Conservation (phyloP, 176 grass and related monocot genomes). For the Panicum miliaceum region DNA sequence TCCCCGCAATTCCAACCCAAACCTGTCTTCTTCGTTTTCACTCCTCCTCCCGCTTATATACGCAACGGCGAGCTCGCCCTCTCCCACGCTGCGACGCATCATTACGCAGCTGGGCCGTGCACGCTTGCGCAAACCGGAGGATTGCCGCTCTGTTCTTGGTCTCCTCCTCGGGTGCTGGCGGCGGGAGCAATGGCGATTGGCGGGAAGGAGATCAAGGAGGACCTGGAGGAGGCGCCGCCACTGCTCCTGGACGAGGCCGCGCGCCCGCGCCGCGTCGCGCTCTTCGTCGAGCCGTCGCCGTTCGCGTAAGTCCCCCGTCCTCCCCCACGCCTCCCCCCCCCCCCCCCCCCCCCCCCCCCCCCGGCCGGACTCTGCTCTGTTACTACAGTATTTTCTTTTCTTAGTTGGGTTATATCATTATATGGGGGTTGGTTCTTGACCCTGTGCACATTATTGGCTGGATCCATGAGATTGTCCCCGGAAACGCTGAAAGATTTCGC, state of each 20-base stretch:
- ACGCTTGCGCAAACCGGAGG: slow-evolving; percentile 19
- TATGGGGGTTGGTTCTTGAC: not conserved
- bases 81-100: slow-evolving; percentile 13
- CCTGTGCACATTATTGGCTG: slow-evolving; percentile 4
- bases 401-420: not conserved
- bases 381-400: not conserved
- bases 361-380: not conserved
- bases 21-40: not conserved
- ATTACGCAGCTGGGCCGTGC: not conserved
- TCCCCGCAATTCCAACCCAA: slow-evolving; percentile 34
- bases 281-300: slow-evolving; percentile 75
- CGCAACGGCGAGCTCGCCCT: slow-evolving; percentile 5
- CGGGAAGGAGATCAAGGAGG: slow-evolving; percentile 28
- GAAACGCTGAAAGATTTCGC: not conserved
- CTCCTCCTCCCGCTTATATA: slow-evolving; percentile 32
- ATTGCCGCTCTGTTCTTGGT: not conserved
- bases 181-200: slow-evolving; percentile 41
- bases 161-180: not conserved
- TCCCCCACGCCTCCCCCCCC: no score
- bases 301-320: slow-evolving; percentile 58
- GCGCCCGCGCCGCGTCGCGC: slow-evolving; percentile 62
- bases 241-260: slow-evolving; percentile 48
- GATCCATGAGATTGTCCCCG: not conserved
- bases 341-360: no score
- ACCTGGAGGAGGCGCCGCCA: slow-evolving; percentile 36